These are phyloP conservation scores for Allium cepa DNA, from an alignment of 106 monocot genomes.

Conservation along the genomic window DNA sequence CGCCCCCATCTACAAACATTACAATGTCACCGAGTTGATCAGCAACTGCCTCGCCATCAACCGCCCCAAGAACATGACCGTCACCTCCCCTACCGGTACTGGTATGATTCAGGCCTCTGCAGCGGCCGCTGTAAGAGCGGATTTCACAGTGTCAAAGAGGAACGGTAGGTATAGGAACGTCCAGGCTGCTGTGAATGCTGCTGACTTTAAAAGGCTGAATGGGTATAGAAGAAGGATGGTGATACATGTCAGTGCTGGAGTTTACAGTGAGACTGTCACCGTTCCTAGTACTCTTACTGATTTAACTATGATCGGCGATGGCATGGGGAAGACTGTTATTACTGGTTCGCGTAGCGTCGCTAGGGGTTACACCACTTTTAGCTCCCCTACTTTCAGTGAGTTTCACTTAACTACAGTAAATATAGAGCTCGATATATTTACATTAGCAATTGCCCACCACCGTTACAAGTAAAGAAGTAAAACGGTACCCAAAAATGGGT, in stretches of 20 bases:
- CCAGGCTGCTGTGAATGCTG: slow-evolving; percentile 28
- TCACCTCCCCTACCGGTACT: not conserved
- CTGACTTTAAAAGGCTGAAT: slow-evolving; percentile 10
- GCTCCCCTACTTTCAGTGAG: slow-evolving; percentile 69
- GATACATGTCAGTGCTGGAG: slow-evolving; percentile 58
- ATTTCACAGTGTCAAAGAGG: too few relatives aligned
- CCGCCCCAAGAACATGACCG: slow-evolving; percentile 7
- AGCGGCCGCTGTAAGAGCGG: too few relatives aligned
- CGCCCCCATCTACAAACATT: slow-evolving; percentile 13
- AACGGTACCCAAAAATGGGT: too few relatives aligned
- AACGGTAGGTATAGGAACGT: slow-evolving; percentile 2
- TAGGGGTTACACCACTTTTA: slow-evolving; percentile 63
- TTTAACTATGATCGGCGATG: slow-evolving; percentile 58
- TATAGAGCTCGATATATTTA: too few relatives aligned
- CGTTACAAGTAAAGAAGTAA: too few relatives aligned
- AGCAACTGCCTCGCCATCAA: slow-evolving; percentile 80
- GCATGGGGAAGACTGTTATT: slow-evolving; percentile 60
- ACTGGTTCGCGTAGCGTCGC: slow-evolving; percentile 40
- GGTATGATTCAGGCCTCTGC: too few relatives aligned
- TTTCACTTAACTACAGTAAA: too few relatives aligned
- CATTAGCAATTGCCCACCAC: too few relatives aligned
- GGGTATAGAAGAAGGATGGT: slow-evolving; percentile 22
- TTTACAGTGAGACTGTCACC: slow-evolving; percentile 52
- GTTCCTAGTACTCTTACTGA: slow-evolving; percentile 33
- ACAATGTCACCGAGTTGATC: slow-evolving; percentile 62